phyloP scores from a whole-genome alignment of 2,329 filamentous ascomycete genomes.

The Claviceps digitariae region DNA sequence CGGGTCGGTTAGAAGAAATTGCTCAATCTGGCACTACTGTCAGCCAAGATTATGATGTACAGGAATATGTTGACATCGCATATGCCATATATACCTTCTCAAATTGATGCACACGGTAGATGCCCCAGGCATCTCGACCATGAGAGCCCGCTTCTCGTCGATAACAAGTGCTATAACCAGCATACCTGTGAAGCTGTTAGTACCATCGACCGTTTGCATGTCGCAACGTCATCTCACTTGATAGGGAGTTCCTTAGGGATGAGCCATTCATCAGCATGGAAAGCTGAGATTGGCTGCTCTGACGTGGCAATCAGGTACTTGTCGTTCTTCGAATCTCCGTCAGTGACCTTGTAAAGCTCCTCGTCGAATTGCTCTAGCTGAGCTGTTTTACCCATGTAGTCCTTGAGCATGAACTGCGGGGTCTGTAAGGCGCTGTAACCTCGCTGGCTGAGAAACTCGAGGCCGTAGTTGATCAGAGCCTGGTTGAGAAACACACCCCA shows the following conservation, averaged over 20 bases:
- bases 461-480: slow-evolving; percentile 86
- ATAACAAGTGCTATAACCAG: slow-evolving; percentile 91
- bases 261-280: slow-evolving; percentile 91
- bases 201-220: background rate
- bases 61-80: background rate
- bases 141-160: slow-evolving; percentile 84
- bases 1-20: slow-evolving; percentile 69
- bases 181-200: slow-evolving; percentile 52
- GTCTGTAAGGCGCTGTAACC: slow-evolving; percentile 76
- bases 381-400: slow-evolving; percentile 95
- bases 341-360: slow-evolving; percentile 92
- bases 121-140: slow-evolving; percentile 86
- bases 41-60: background rate
- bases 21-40: slow-evolving; percentile 40
- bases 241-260: slow-evolving; percentile 73
- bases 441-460: slow-evolving; percentile 72
- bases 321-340: slow-evolving; percentile 74
- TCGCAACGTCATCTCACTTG: slow-evolving; percentile 37
- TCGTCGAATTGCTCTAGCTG: slow-evolving; percentile 97
- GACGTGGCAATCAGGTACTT: slow-evolving; percentile 72
- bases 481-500: slow-evolving; percentile 89
- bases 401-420: slow-evolving; percentile 87
- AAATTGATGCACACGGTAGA: slow-evolving; percentile 97
- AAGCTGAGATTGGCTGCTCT: slow-evolving; percentile 86
- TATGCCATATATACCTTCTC: slow-evolving; percentile 53